Conservation (phyloP, 352 stramenopile genomes). For the Pythium chondricola region DNA sequence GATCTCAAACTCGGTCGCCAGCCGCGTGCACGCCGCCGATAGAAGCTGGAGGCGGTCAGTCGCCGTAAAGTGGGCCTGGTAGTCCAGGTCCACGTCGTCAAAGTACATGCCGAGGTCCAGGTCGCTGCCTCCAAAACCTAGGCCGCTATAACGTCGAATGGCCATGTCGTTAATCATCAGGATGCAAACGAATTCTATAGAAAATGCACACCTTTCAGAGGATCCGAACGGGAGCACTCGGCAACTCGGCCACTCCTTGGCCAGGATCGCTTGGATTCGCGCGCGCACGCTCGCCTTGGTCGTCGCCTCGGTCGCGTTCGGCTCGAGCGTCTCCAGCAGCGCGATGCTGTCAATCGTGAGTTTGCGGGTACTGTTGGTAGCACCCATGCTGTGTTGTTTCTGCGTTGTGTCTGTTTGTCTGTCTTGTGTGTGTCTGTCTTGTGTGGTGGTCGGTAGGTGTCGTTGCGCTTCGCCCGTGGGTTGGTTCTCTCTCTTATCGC, state of each 20-base stretch:
- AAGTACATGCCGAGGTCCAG: constrained; percentile 82
- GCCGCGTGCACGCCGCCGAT: constrained; percentile 31
- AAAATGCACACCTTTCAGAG: constrained; percentile 56
- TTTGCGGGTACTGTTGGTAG: constrained; percentile 71
- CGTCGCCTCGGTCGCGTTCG: constrained; percentile 41
- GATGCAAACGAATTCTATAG: not conserved
- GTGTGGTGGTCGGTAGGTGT: constrained; percentile 12
- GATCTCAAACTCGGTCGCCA: constrained; percentile 45
- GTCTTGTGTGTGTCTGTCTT: constrained; percentile 1
- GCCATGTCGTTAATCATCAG: not conserved
- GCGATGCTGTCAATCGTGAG: constrained; percentile 76
- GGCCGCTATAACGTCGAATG: constrained; percentile 39
- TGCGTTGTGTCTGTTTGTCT: not conserved
- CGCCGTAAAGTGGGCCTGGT: constrained; percentile 46
- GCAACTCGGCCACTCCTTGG: constrained; percentile 49
- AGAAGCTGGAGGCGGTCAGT: constrained; percentile 60
- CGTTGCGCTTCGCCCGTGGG: not conserved
- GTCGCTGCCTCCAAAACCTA: constrained; percentile 74
- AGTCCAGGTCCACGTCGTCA: constrained; percentile 52
- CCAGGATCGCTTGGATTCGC: constrained; percentile 49
- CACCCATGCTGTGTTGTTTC: constrained; percentile 45
- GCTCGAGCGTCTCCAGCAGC: constrained; percentile 78
- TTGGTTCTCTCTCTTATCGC: constrained; percentile 8
- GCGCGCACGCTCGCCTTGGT: constrained; percentile 39
- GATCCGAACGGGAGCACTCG: constrained; percentile 68